Evolutionary conservation across 805 yeast genomes (phyloP).

Genomic region (Vanderwaltozyma verrucispora): DNA sequence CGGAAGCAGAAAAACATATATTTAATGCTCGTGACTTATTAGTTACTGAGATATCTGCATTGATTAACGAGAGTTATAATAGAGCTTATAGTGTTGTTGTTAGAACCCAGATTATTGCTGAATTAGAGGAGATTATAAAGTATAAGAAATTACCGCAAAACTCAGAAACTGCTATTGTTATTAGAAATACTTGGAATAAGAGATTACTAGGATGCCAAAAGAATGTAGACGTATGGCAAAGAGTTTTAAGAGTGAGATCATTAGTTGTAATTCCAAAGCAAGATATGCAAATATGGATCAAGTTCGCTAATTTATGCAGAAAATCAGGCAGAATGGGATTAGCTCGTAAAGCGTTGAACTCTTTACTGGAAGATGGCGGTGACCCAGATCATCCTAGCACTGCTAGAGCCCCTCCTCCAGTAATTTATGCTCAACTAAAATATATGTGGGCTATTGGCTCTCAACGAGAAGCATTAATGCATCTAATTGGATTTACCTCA

Average conservation of each 20-base stretch:
- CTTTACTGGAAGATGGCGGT: slow-evolving; percentile 65
- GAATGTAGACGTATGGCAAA: slow-evolving; percentile 98
- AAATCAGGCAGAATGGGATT: slow-evolving; percentile 86
- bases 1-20: slow-evolving; percentile 70
- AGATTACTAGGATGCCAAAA: slow-evolving; percentile 88
- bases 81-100: slow-evolving; percentile 96
- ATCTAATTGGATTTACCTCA: slow-evolving; percentile 81
- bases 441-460: slow-evolving; percentile 96
- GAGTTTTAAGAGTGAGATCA: slow-evolving; percentile 87
- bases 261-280: slow-evolving; percentile 90
- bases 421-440: slow-evolving; percentile 92
- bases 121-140: slow-evolving; percentile 85
- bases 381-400: slow-evolving; percentile 40
- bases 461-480: slow-evolving; percentile 74
- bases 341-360: slow-evolving; percentile 84
- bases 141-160: slow-evolving; percentile 80
- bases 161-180: slow-evolving; percentile 64
- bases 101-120: slow-evolving; percentile 94
- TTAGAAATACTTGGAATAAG: slow-evolving; percentile 90
- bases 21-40: slow-evolving; percentile 76
- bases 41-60: slow-evolving; percentile 87
- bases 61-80: slow-evolving; percentile 90
- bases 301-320: slow-evolving; percentile 91
- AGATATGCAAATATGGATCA: slow-evolving; percentile 96
- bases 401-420: slow-evolving; percentile 89